phyloP scores from a whole-genome alignment of 352 stramenopile genomes.

The Globisporangium sylvaticum region DNA sequence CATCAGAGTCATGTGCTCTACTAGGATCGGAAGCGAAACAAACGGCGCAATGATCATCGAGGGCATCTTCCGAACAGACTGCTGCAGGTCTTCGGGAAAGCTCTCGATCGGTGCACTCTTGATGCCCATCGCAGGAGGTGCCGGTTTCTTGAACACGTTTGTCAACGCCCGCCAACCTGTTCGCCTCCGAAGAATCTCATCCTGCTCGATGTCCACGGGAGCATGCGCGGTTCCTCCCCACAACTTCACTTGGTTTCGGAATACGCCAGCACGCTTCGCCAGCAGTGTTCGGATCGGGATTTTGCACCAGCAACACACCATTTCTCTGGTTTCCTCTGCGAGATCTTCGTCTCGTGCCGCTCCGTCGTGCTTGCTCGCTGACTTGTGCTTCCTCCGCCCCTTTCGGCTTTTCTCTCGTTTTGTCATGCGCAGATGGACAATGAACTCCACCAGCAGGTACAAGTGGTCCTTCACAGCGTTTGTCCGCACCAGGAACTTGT shows the following conservation, averaged over 20 bases:
- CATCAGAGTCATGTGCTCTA: slow-evolving; percentile 73
- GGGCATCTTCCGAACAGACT: slow-evolving; percentile 53
- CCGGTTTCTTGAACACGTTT: slow-evolving; percentile 57
- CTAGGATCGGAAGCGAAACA: slow-evolving; percentile 54
- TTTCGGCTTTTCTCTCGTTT: slow-evolving; percentile 22
- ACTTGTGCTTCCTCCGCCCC: slow-evolving; percentile 11
- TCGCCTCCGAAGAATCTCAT: slow-evolving; percentile 62
- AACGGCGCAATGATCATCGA: slow-evolving; percentile 67
- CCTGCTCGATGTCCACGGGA: slow-evolving; percentile 67
- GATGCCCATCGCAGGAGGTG: slow-evolving; percentile 50
- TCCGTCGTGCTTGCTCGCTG: background rate
- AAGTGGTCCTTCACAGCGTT: slow-evolving; percentile 66
- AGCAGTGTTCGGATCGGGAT: slow-evolving; percentile 57
- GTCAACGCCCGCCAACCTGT: slow-evolving; percentile 70
- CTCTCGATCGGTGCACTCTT: slow-evolving; percentile 59
- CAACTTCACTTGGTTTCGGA: slow-evolving; percentile 51
- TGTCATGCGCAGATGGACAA: slow-evolving; percentile 50
- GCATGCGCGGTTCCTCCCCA: slow-evolving; percentile 63
- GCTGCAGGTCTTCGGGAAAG: slow-evolving; percentile 46
- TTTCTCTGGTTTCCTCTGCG: slow-evolving; percentile 35
- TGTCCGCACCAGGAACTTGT: slow-evolving; percentile 79
- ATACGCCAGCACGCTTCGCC: slow-evolving; percentile 36
- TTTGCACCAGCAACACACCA: slow-evolving; percentile 81
- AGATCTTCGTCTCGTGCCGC: background rate
- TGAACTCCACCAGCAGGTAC: slow-evolving; percentile 71